A percentile compares a stretch with the other conserved stretches of the same genome.
phyloP scores from a whole-genome alignment of 176 grass and related monocot species.

The Aegilops speltoides region DNA sequence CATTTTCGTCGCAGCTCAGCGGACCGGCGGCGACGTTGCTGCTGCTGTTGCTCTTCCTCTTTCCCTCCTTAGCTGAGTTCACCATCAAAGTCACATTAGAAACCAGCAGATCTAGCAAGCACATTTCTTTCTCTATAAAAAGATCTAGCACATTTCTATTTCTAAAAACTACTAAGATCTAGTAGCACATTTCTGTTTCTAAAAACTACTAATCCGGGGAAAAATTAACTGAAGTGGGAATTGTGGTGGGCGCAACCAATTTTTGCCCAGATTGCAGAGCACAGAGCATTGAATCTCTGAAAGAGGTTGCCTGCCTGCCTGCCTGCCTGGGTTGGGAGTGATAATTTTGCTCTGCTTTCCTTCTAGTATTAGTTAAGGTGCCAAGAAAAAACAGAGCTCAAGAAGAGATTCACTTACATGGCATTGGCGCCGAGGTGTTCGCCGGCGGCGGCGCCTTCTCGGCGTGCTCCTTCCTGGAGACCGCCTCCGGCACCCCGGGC shows the following conservation, averaged over 20 bases:
- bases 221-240: slow-evolving; percentile 14
- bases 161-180: not conserved
- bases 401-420: slow-evolving; percentile 29
- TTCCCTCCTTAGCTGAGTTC: not conserved
- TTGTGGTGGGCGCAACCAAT: not conserved
- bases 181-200: not conserved
- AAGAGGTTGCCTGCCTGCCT: not conserved
- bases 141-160: not conserved
- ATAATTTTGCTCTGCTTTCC: not conserved
- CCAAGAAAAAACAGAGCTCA: not conserved
- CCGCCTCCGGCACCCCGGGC: slow-evolving; percentile 23
- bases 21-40: not conserved
- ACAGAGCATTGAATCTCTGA: not conserved
- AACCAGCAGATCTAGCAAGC: not conserved
- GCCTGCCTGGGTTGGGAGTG: not conserved
- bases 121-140: no score
- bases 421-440: not conserved
- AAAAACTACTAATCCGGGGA: not conserved
- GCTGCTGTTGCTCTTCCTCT: slow-evolving; percentile 4
- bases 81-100: not conserved
- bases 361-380: not conserved
- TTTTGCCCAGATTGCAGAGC: slow-evolving; percentile 8
- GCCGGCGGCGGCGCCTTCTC: slow-evolving; percentile 5
- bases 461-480: not conserved
- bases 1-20: slow-evolving; percentile 60